A percentile compares a stretch with the other conserved stretches of the same genome.
phyloP scores from a whole-genome alignment of 306 rosid genomes.

The Glycyrrhiza uralensis region DNA sequence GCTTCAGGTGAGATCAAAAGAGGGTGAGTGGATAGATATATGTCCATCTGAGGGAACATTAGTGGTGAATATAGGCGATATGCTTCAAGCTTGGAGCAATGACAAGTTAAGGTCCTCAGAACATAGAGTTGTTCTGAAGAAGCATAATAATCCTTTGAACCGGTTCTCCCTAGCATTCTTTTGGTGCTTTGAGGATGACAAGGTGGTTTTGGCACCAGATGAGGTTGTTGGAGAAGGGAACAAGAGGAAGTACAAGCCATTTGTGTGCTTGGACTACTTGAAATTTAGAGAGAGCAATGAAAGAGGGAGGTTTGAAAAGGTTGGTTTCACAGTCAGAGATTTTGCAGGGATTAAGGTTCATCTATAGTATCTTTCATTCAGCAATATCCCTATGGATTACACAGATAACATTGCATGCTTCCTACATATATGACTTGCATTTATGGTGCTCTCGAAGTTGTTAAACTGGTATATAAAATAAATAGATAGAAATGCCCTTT shows the following conservation, averaged over 20 bases:
- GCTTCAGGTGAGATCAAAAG: slow-evolving; percentile 70
- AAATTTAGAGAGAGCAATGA: slow-evolving; percentile 73
- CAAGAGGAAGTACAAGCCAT: slow-evolving; percentile 51
- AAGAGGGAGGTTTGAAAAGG: slow-evolving; percentile 77
- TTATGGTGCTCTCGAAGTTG: background rate
- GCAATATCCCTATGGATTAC: too few relatives aligned
- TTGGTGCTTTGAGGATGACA: slow-evolving; percentile 80
- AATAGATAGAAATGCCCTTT: too few relatives aligned
- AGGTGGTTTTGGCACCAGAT: slow-evolving; percentile 60
- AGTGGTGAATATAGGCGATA: slow-evolving; percentile 78
- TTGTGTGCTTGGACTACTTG: slow-evolving; percentile 67
- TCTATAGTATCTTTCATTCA: too few relatives aligned
- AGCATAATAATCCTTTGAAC: slow-evolving; percentile 35
- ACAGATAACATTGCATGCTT: background rate
- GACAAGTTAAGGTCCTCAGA: slow-evolving; percentile 73
- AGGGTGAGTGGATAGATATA: slow-evolving; percentile 68
- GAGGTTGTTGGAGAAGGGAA: slow-evolving; percentile 63
- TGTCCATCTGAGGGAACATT: slow-evolving; percentile 59
- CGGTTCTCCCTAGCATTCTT: slow-evolving; percentile 79
- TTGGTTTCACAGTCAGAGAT: slow-evolving; percentile 78
- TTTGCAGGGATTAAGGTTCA: slow-evolving; percentile 59
- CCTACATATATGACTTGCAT: background rate
- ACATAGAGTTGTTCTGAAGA: slow-evolving; percentile 65
- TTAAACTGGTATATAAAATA: background rate
- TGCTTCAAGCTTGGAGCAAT: slow-evolving; percentile 93